A percentile compares a stretch with the other conserved stretches of the same genome.
Conservation (phyloP, 2,329 filamentous ascomycete species). For the Pseudogymnoascus sp. region DNA sequence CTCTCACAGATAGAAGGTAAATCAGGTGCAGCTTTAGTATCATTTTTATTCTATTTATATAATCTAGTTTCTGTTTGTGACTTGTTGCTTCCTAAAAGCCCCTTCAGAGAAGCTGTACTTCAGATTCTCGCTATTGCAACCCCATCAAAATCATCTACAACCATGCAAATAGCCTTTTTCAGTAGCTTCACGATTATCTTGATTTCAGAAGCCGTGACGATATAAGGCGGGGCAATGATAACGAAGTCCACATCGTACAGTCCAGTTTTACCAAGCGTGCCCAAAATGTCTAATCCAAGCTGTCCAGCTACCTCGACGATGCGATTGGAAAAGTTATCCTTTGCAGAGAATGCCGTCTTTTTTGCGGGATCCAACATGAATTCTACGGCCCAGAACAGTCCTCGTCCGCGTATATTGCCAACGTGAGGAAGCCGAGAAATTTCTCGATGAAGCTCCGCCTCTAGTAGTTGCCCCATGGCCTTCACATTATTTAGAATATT, state of each 20-base stretch:
- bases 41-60: not conserved
- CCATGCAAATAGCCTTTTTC: not conserved
- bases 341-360: constrained; percentile 21
- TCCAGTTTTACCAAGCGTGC: constrained; percentile 1
- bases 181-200: not conserved
- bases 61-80: not conserved
- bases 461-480: constrained; percentile 40
- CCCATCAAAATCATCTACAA: not conserved
- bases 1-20: too few relatives aligned
- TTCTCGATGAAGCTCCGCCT: constrained; percentile 31
- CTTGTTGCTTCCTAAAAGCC: not conserved
- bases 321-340: constrained; percentile 1
- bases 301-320: not conserved
- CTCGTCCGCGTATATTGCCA: constrained; percentile 48
- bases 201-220: constrained; percentile 2
- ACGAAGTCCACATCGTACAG: not conserved
- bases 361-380: constrained; percentile 34
- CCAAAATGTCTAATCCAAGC: not conserved
- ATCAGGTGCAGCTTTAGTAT: too few relatives aligned
- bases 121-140: not conserved
- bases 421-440: constrained; percentile 38
- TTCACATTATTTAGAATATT: constrained; percentile 48
- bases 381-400: constrained; percentile 45
- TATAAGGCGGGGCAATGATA: constrained; percentile 3
- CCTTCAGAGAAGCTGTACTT: not conserved